Evolutionary conservation across 208 protist genomes (phyloP).

Genomic region (Trypanosoma mega): DNA sequence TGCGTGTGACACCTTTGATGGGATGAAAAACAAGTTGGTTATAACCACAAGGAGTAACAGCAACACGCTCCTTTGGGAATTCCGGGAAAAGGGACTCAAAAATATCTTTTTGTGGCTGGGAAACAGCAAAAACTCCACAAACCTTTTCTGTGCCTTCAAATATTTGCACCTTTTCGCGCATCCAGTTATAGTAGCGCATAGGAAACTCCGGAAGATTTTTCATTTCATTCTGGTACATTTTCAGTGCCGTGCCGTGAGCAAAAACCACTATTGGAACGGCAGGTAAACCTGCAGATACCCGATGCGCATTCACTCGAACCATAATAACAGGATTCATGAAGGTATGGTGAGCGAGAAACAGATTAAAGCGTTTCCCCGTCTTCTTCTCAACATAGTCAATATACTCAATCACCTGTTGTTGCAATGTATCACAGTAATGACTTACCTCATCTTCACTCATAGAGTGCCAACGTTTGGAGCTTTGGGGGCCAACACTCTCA

Average conservation of each 20-base stretch:
- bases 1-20: conserved; percentile 54
- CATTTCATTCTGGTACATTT: conserved; percentile 83
- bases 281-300: conserved; percentile 34
- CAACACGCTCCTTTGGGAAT: conserved; percentile 59
- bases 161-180: conserved; percentile 48
- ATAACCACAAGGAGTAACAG: conserved; percentile 66
- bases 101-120: conserved; percentile 56
- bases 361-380: conserved; percentile 43
- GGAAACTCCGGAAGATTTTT: conserved; percentile 62
- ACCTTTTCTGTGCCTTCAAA: conserved; percentile 54
- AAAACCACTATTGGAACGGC: conserved; percentile 63
- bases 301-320: conserved; percentile 53
- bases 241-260: conserved; percentile 74
- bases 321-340: conserved; percentile 85
- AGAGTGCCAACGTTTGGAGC: conserved; percentile 74
- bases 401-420: conserved; percentile 47
- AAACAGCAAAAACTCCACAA: conserved; percentile 63
- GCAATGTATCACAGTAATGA: conserved; percentile 50
- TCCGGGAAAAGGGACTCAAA: conserved; percentile 58
- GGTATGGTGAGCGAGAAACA: conserved; percentile 75
- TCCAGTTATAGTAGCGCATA: conserved; percentile 78
- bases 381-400: conserved; percentile 76
- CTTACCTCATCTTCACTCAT: conserved; percentile 62
- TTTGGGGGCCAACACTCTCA: conserved; percentile 71
- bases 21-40: conserved; percentile 74